Base-by-base conservation (phyloP, 2,329 filamentous ascomycete genomes). In the Drechslera avenae region DNA sequence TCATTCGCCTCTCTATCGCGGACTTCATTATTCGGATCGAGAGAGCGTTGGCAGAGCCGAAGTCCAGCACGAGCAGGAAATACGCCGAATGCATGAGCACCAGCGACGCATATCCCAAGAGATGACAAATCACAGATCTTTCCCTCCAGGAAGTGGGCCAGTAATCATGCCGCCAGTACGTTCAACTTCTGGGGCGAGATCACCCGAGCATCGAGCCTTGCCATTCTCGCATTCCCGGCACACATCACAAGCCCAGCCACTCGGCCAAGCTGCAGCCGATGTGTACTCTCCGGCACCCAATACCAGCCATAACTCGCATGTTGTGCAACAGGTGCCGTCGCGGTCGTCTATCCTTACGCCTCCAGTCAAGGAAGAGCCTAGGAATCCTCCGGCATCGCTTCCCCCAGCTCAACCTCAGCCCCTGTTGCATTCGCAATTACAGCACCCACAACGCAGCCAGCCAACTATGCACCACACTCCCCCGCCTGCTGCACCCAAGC, bases 291-390 rank as follows among this genome's bases (percentile, higher is more conserved):
- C 67, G 35, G 32, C 57, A 16, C 56, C 60, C 8, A 55, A 41
- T 33, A 51, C 57, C 5, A 46, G 63, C 18, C 46, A 63, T 39
- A 48, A 39, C 13, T 28, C 26, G 10, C 26, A 28, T 13, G 26
- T 8, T 28, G 51, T 54, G 26, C 64, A 65, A 41, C 67, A 67
- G 13, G 26, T 63, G 37, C 58, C 62, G 2, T 50, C 65, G n/a
- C 63, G 65, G 8, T 55, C 63, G 12, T 43, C 58, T 4, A 58
- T 69, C 13, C 55, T 52, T 26, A 70, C 70, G 13, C 70, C 71
- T 1, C 67, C 69, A 18, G 63, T 70, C 5, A 73, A 72, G 46
- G 71, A 73, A 44, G 71, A 73, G 30, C 57, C 62, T 4, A 64
- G 69, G 5, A 62, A 64, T 30, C 63, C 63, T 48, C 59, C 67